Evolutionary conservation across 345 rosid genomes (phyloP), one percentile per base, ranked within the genome.

Genomic region (Dovyalis caffra): DNA sequence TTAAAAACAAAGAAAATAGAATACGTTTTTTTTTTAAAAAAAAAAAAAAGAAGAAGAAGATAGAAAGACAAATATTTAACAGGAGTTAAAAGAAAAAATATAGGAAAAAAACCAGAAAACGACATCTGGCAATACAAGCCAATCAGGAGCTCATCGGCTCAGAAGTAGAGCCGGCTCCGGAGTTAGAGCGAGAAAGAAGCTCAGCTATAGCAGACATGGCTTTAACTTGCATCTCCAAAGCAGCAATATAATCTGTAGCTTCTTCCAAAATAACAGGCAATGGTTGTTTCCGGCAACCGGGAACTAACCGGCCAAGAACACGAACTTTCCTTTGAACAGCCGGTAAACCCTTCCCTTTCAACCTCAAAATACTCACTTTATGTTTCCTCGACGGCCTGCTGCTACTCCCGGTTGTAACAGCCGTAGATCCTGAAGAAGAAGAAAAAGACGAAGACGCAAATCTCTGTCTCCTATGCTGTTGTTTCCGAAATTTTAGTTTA

Each of bases 181-280:
- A 62, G 78, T 79, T 75, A 6, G 74, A 63, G 14, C 82, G 84
- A 43, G 91, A 87, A 68, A 91, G 81, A 0, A 89, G 84, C 74
- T 89, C 85, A 40, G 91, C 90, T 28, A 96, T 78, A 32, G 91
- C 91, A n/a, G 79, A 85, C 99, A 96, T 90, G 79, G 97, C 89
- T 67, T 95, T 85, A 62, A 96, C 88, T 80, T 96, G 98, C 99
- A 96, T 96, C 97, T 96, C 95, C 76, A 93, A 83, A 3, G 99
- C 99, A 15, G 95, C 92, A 53, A 96, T 96, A 69, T 96, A 96
- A 87, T 96, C 99, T 0, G 97, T 88, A 0, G 95, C 93, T 76
- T 96, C 98, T 74, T 96, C 98, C 37, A 96, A 88, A 71, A 96
- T 89, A 68, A 96, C 92, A 10, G 97, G 97, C 64, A 96, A 75